Percentiles rank a stretch among this genome's conserved stretches.
Conservation (phyloP, 2,329 filamentous ascomycete species). For the Colletotrichum tanaceti region DNA sequence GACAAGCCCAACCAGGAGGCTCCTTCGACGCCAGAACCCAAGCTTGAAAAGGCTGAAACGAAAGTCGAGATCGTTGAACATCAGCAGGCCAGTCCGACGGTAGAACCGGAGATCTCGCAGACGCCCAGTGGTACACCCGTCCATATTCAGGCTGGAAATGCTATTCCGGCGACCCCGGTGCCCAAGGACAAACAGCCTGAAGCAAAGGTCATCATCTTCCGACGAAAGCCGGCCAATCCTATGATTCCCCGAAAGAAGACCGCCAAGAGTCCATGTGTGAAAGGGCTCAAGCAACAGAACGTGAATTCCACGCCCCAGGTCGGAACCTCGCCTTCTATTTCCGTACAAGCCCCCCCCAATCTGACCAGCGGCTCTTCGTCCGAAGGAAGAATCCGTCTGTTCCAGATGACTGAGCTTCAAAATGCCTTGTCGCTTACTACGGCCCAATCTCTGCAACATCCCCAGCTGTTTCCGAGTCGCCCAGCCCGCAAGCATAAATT, state of each 20-base stretch:
- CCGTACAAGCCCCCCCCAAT: neutral
- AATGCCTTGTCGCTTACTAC: neutral
- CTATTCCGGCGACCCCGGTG: neutral
- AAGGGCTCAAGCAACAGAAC: neutral
- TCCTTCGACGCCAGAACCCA: too few relatives aligned
- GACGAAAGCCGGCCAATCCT: neutral
- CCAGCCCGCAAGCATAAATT: constrained; percentile 1
- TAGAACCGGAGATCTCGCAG: too few relatives aligned
- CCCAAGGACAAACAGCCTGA: neutral
- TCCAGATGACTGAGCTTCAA: neutral
- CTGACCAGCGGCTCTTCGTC: neutral
- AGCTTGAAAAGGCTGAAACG: too few relatives aligned
- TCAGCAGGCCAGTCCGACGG: too few relatives aligned
- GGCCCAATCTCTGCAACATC: neutral
- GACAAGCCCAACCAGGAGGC: too few relatives aligned
- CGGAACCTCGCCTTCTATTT: neutral
- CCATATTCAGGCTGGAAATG: too few relatives aligned
- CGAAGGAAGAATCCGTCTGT: neutral
- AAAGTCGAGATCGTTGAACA: too few relatives aligned
- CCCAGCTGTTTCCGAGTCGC: neutral
- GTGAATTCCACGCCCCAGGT: neutral
- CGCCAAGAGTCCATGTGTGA: neutral
- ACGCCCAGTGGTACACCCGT: too few relatives aligned
- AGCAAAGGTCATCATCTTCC: neutral
- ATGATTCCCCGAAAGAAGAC: neutral